Conservation (phyloP, 495 filamentous ascomycete species). For the Aspergillus funiculosus region DNA sequence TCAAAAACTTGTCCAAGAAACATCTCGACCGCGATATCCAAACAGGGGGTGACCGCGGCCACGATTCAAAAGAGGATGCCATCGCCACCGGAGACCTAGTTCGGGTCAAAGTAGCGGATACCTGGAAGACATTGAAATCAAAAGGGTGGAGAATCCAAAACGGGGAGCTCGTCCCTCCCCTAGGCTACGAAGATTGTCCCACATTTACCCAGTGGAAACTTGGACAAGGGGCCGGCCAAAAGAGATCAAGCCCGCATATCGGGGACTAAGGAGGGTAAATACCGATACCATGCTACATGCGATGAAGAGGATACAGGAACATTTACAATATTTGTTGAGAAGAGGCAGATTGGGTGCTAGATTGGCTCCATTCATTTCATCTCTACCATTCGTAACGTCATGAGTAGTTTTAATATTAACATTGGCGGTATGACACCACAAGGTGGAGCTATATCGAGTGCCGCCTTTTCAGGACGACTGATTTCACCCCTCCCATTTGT, state of each 20-base stretch:
- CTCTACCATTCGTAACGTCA: conserved; percentile 32
- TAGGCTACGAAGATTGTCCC: conserved; percentile 11
- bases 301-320: background rate
- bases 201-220: conserved; percentile 9
- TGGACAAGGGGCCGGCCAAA: conserved; percentile 22
- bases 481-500: background rate
- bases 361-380: conserved; percentile 20
- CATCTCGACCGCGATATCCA: conserved; percentile 73
- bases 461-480: conserved; percentile 18
- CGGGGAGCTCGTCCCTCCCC: conserved; percentile 47
- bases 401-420: conserved; percentile 22
- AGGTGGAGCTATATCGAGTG: background rate
- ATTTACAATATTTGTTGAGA: no score
- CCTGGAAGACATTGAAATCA: conserved; percentile 56
- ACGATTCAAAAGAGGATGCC: conserved; percentile 88
- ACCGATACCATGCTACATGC: conserved; percentile 1
- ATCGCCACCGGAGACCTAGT: conserved; percentile 82
- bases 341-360: conserved; percentile 17
- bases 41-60: conserved; percentile 60
- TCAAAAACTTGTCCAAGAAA: conserved; percentile 60
- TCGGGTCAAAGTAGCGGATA: conserved; percentile 54
- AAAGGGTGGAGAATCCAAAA: conserved; percentile 59
- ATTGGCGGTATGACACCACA: background rate
- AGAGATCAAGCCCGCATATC: conserved; percentile 15
- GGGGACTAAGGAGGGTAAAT: background rate